These are phyloP conservation scores for Aspergillus sp. DNA, from an alignment of 2,329 filamentous ascomycete genomes.

Conservation along the genomic window DNA sequence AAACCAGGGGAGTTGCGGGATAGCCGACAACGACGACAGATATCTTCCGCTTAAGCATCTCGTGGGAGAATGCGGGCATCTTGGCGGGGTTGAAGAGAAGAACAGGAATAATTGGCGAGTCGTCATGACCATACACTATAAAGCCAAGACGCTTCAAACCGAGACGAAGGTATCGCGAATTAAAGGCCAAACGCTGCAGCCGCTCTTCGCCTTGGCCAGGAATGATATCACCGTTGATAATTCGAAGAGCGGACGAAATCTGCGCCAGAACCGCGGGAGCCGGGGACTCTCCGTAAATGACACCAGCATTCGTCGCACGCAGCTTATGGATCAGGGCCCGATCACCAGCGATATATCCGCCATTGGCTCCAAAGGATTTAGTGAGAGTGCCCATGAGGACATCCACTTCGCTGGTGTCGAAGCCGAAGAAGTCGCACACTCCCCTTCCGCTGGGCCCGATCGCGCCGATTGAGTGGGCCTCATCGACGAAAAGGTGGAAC, in stretches of 20 bases:
- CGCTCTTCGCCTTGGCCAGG: conserved; percentile 94
- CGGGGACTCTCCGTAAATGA: conserved; percentile 78
- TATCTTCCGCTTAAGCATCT: conserved; percentile 97
- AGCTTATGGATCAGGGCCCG: conserved; percentile 91
- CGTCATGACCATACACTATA: conserved; percentile 95
- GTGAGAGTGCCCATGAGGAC: conserved; percentile 97
- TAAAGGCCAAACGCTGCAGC: conserved; percentile 91
- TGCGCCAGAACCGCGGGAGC: conserved; percentile 83
- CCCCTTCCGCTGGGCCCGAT: conserved; percentile 81
- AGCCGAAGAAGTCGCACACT: conserved; percentile 94
- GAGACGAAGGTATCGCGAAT: conserved; percentile 94
- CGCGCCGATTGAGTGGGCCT: conserved; percentile 92
- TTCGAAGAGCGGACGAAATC: conserved; percentile 74
- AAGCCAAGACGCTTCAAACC: conserved; percentile 93
- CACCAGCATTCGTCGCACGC: conserved; percentile 73
- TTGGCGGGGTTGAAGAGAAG: conserved; percentile 98
- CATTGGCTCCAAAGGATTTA: conserved; percentile 97
- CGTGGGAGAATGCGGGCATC: conserved; percentile 95
- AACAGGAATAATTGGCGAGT: conserved; percentile 92
- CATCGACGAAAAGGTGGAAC: conserved; percentile 90
- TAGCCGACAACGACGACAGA: conserved; percentile 96
- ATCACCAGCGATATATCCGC: conserved; percentile 85
- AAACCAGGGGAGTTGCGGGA: conserved; percentile 89
- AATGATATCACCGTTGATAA: conserved; percentile 79
- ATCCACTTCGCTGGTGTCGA: conserved; percentile 80